Base-by-base conservation (phyloP, 345 rosid species). In the Dipteronia dyeriana region DNA sequence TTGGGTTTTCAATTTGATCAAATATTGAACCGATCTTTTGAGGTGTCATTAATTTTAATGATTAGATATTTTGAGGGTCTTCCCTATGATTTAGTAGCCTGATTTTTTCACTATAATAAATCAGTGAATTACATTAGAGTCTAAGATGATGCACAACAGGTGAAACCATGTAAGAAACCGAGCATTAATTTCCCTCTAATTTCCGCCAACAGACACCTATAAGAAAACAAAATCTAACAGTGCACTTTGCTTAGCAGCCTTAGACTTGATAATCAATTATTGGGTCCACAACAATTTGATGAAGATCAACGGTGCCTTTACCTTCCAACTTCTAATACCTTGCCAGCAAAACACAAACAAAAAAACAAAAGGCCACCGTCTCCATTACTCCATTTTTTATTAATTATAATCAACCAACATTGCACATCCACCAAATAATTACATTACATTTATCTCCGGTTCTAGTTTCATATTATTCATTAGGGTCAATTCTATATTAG, bases 301-400 rank as follows among this genome's bases (percentile, higher is more conserved):
- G 26, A 13, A 71, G 62, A 65, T 56, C 68, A 79, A 5, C 16
- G 13, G 1, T 23, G 4, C 3, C 8, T 31, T 62, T 22, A 20
- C 39, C 56, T 19, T 41, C 49, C 68, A 7, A 9, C 14, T 19
- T 41, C 49, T 59, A 7, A 9, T 22, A 0, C 63, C 4, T 16
- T 38, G 75, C 51, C 67, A 73, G 67, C 67, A 23, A 13, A 73
- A 41, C 8, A 31, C 60, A 14, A 39, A 41, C 69, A 31, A 49
- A 20, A 41, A 74, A 80, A 76, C 79, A 82, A 77, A 82, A 80
- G 71, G 76, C 78, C 72, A 59, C 82, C 87, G 72, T 80, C 59
- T 64, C 74, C 71, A 19, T 60, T 12, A 8, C 53, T 16, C 34
- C 4, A 51, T 66, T 60, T 73, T 41, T 49, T 49, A 34, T 74